These are phyloP conservation scores for Euphorbia lathyris DNA, from an alignment of 345 rosid species.

Conservation along the genomic window DNA sequence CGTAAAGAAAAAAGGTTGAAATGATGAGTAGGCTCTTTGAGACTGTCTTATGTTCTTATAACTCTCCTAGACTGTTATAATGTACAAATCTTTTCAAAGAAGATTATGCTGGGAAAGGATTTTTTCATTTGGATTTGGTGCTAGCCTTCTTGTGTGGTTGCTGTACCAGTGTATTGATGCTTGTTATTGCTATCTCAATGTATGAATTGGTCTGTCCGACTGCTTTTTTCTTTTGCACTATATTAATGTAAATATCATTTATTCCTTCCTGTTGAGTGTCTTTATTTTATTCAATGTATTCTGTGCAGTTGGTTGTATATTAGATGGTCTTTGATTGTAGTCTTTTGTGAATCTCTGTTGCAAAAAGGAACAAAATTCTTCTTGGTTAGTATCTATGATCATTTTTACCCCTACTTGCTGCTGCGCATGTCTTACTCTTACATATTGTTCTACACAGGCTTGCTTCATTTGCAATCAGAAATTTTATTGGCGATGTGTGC, in stretches of 20 bases:
- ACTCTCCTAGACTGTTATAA: neutral
- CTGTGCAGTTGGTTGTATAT: neutral
- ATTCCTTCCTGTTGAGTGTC: neutral
- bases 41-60: neutral
- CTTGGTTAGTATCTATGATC: neutral
- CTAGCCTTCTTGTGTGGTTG: neutral
- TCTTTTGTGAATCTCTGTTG: neutral
- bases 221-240: neutral
- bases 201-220: neutral
- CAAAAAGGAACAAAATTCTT: neutral
- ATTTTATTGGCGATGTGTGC: constrained; percentile 63
- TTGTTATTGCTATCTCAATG: neutral
- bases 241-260: neutral
- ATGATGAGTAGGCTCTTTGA: neutral
- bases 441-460: constrained; percentile 39
- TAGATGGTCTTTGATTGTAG: neutral
- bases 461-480: constrained; percentile 76
- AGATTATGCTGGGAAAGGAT: neutral
- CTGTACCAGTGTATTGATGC: neutral
- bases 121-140: neutral
- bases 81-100: neutral
- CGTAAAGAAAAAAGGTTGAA: neutral
- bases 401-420: neutral
- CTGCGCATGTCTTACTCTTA: constrained; percentile 5
- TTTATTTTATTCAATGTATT: neutral